A percentile compares a stretch with the other conserved stretches of the same genome.
Conservation (phyloP, 768 basidiomycete species). For the Nidularia sp. region DNA sequence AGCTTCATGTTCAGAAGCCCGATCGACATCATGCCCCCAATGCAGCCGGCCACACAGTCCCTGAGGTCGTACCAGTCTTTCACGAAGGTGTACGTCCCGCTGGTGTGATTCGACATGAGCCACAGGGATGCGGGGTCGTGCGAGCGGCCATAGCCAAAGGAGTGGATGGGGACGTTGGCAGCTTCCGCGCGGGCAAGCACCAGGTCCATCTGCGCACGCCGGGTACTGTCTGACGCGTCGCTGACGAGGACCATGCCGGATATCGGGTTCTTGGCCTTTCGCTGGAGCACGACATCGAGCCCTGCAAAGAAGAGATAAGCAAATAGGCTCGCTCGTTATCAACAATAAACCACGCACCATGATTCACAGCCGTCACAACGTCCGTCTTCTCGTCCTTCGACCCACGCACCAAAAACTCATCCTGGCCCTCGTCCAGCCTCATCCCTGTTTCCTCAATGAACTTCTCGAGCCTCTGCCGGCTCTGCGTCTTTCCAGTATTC, state of each 20-base stretch:
- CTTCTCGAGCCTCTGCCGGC: conserved; percentile 63
- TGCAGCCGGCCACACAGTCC: conserved; percentile 87
- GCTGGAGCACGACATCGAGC: conserved; percentile 90
- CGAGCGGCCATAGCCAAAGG: conserved; percentile 93
- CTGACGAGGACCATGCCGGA: conserved; percentile 92
- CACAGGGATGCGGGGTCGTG: conserved; percentile 97
- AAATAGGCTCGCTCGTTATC: not conserved
- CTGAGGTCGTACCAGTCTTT: conserved; percentile 97
- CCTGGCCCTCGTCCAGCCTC: conserved; percentile 34
- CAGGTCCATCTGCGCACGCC: conserved; percentile 96
- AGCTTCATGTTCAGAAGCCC: conserved; percentile 91
- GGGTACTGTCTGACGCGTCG: conserved; percentile 87
- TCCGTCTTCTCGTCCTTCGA: conserved; percentile 93
- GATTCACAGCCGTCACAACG: conserved; percentile 97
- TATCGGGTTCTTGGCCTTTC: conserved; percentile 86
- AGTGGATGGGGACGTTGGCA: conserved; percentile 94
- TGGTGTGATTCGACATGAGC: conserved; percentile 98
- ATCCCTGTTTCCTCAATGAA: conserved; percentile 73
- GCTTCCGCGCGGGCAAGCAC: conserved; percentile 96
- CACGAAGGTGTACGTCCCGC: conserved; percentile 96
- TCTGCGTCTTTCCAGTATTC: conserved; percentile 61
- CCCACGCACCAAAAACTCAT: conserved; percentile 61
- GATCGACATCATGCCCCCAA: conserved; percentile 97
- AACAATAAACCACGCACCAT: conserved; percentile 44
- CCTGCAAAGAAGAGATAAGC: conserved; percentile 36